Evolutionary conservation across 2,329 filamentous ascomycete species (phyloP).

Genomic region (Pseudocercospora pini-densiflorae): DNA sequence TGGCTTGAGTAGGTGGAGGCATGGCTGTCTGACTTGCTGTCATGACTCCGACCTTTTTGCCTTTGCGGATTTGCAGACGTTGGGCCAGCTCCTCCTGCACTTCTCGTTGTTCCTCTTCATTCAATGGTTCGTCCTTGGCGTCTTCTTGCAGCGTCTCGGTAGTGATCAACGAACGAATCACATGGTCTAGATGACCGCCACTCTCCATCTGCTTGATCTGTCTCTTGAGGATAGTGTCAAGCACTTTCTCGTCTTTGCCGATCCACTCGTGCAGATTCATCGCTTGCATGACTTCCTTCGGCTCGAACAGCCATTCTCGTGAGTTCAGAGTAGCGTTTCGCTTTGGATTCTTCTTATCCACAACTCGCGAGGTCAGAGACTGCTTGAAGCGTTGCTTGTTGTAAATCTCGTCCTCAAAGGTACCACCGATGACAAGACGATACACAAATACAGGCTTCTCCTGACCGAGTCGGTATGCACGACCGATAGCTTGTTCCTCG

Average conservation of each 20-base stretch:
- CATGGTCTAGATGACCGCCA: slow-evolving; percentile 43
- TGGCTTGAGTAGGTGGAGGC: slow-evolving; percentile 9
- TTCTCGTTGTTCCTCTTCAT: slow-evolving; percentile 37
- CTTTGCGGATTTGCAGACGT: slow-evolving; percentile 51
- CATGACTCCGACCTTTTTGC: slow-evolving; percentile 73
- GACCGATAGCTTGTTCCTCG: slow-evolving; percentile 85
- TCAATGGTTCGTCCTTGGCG: slow-evolving; percentile 37
- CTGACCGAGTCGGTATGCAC: slow-evolving; percentile 86
- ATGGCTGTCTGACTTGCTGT: slow-evolving; percentile 50
- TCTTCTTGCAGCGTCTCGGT: slow-evolving; percentile 43
- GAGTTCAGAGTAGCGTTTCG: slow-evolving; percentile 63
- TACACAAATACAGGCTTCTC: slow-evolving; percentile 82
- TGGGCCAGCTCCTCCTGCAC: slow-evolving; percentile 46
- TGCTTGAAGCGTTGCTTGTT: slow-evolving; percentile 80
- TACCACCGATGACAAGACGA: slow-evolving; percentile 76
- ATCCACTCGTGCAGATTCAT: slow-evolving; percentile 45
- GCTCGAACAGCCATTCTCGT: slow-evolving; percentile 62
- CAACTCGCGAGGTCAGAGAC: slow-evolving; percentile 76
- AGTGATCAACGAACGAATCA: slow-evolving; percentile 38
- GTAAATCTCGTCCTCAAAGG: slow-evolving; percentile 75
- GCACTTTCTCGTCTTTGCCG: slow-evolving; percentile 63
- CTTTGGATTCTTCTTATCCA: slow-evolving; percentile 81
- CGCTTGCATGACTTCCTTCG: slow-evolving; percentile 58
- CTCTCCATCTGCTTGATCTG: slow-evolving; percentile 64
- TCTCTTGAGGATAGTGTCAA: slow-evolving; percentile 66